phyloP scores from a whole-genome alignment of 495 filamentous ascomycete genomes.

The Hyaloscypha hepaticicola region DNA sequence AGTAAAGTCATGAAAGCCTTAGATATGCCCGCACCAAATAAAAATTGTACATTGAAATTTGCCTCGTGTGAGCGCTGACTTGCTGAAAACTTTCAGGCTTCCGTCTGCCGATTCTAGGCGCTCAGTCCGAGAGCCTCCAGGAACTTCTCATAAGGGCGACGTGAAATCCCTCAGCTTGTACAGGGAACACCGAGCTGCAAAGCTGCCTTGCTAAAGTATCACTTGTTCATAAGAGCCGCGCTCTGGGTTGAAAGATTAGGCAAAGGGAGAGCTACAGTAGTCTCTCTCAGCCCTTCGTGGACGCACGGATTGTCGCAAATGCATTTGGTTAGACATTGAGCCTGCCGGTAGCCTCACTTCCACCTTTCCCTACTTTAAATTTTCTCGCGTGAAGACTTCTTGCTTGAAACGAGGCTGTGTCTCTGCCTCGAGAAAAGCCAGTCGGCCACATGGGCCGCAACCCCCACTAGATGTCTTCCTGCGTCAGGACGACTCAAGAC shows the following conservation, averaged over 20 bases:
- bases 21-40: no score
- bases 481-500: background rate
- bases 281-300: background rate
- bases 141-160: background rate
- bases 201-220: background rate
- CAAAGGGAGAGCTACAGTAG: background rate
- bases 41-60: no score
- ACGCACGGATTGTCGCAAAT: background rate
- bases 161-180: background rate
- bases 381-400: background rate
- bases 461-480: background rate
- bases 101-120: background rate
- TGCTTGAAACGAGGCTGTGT: background rate
- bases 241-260: background rate
- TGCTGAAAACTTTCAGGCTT: background rate
- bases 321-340: background rate
- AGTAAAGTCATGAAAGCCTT: no score
- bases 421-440: background rate
- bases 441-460: background rate
- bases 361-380: background rate
- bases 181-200: background rate
- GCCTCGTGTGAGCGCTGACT: background rate
- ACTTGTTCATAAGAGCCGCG: background rate
- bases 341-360: background rate
- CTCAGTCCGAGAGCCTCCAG: background rate